Evolutionary conservation across 208 protist species (phyloP).

Genomic region (Angomonas deanei): DNA sequence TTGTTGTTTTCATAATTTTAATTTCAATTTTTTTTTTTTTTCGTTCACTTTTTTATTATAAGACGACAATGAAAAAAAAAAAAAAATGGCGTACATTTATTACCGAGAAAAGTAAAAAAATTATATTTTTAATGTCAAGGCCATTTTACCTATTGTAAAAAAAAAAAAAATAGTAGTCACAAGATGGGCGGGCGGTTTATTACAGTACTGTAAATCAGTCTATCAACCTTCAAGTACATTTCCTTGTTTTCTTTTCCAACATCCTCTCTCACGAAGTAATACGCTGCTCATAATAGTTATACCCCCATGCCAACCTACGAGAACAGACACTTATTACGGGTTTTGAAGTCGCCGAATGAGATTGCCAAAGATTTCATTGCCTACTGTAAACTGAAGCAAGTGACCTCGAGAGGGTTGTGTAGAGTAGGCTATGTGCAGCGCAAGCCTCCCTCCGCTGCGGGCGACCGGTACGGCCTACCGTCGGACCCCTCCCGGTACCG

Average conservation of each 20-base stretch:
- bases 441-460: neutral
- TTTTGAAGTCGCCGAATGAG: constrained; percentile 37
- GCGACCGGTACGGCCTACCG: neutral
- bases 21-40: neutral
- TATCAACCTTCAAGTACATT: neutral
- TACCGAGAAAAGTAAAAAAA: neutral
- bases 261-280: neutral
- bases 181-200: no score
- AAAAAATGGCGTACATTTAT: neutral
- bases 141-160: neutral
- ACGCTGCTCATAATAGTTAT: neutral
- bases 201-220: neutral
- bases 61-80: no score
- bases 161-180: neutral
- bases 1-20: neutral
- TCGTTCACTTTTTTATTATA: neutral
- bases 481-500: neutral
- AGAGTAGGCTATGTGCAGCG: constrained; percentile 49
- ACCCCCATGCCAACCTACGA: constrained; percentile 52
- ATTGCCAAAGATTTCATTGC: constrained; percentile 44
- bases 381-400: constrained; percentile 54
- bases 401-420: constrained; percentile 57
- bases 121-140: neutral
- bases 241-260: constrained; percentile 4
- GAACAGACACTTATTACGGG: constrained; percentile 50